These are phyloP conservation scores for Neurospora tetraspora DNA, from an alignment of 495 filamentous ascomycete species.

Conservation along the genomic window DNA sequence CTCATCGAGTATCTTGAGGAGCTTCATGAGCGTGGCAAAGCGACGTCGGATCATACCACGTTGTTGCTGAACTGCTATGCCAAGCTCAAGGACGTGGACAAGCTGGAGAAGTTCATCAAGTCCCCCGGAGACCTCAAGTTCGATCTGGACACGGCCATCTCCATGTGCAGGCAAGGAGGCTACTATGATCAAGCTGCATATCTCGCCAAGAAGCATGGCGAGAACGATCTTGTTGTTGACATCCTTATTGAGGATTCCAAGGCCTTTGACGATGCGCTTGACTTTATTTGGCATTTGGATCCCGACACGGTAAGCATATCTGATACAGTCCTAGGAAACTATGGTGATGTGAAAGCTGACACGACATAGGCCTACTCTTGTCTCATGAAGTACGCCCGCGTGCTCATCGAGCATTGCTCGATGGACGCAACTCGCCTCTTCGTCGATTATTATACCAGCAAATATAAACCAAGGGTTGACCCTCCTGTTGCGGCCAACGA, in stretches of 20 bases:
- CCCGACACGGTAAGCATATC: conserved; percentile 57
- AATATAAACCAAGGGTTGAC: conserved; percentile 64
- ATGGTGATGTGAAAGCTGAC: conserved; percentile 16
- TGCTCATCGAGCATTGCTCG: conserved; percentile 77
- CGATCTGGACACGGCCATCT: conserved; percentile 92
- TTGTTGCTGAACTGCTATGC: conserved; percentile 94
- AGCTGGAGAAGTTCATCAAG: conserved; percentile 93
- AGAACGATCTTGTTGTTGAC: conserved; percentile 88
- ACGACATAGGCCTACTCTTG: conserved; percentile 63
- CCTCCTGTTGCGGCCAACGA: conserved; percentile 40
- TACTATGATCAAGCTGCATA: conserved; percentile 96
- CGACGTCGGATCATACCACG: conserved; percentile 93
- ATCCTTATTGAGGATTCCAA: conserved; percentile 93
- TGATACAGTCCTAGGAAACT: no score
- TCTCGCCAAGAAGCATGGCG: conserved; percentile 85
- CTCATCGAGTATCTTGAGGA: conserved; percentile 97
- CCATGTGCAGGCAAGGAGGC: conserved; percentile 96
- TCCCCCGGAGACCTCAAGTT: conserved; percentile 91
- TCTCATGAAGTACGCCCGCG: conserved; percentile 90
- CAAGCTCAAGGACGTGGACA: conserved; percentile 90
- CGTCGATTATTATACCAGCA: conserved; percentile 84
- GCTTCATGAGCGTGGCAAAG: conserved; percentile 85
- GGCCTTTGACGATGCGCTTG: conserved; percentile 73
- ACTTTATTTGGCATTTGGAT: conserved; percentile 83
- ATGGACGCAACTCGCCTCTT: conserved; percentile 73